Evolutionary conservation across 2,329 filamentous ascomycete species (phyloP), one percentile per base, ranked within the genome.

Genomic region (Pseudocercospora pini-densiflorae): DNA sequence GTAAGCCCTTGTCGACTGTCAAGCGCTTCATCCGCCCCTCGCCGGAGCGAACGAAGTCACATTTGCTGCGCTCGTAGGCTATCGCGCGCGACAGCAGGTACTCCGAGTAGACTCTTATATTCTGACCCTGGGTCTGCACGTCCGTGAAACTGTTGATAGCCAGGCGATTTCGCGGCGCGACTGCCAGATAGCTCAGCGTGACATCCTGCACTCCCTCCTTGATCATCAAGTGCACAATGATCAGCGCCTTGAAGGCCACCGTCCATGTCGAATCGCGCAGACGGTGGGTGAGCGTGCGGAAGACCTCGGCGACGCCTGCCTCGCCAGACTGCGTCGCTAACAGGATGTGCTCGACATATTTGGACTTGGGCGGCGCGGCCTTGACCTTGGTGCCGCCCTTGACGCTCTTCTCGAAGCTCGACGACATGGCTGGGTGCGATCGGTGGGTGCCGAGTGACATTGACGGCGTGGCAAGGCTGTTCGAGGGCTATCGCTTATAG

Each of bases 381-480:
- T 97, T 98, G 79, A 97, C 92, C 86, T 98, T 98, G 76, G 94
- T 98, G 75, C 92, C 94, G 82, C 94, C 95, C 86, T 98, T 98
- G 78, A 99, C 95, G 74, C 94, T 97, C 86, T 98, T 99, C 86
- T 99, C 95, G 79, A 98, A 98, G 66, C 92, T 94, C 84, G 89
- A 92, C 73, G 91, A 88, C 92, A 94, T 94, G 61, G 63, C 64
- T 36, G 65, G 69, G 51, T 68, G 62, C 60, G 51, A 55, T 51
- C 66, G 69, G 57, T 69, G 64, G 60, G 59, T 63, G 40, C 61
- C 61, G 33, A 62, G 62, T 51, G 66, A 60, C 64, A 68, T 68
- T 61, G 31, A 60, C 24, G 40, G 55, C 58, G 47, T 23, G 49
- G 40, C 7, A 19, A 24, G 36, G 59, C 21, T 40, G 62, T 54